Evolutionary conservation across 441 rosid genomes (phyloP).

Genomic region (Populus hybrid): DNA sequence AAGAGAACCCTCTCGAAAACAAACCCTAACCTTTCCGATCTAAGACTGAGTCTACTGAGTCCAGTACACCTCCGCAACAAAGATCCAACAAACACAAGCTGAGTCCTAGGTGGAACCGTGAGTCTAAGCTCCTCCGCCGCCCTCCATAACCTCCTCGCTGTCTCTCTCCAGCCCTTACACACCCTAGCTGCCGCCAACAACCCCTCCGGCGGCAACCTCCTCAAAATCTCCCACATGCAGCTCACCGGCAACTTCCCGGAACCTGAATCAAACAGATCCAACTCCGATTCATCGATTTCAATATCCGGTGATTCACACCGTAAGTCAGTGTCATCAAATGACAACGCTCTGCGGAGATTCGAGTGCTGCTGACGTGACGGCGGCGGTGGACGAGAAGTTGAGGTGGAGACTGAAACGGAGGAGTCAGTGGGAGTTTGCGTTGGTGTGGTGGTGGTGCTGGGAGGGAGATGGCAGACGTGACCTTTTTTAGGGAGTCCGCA

Average conservation of each 20-base stretch:
- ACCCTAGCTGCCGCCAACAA: slow-evolving; percentile 70
- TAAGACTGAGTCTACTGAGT: slow-evolving; percentile 65
- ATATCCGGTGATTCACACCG: slow-evolving; percentile 42
- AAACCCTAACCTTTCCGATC: slow-evolving; percentile 73
- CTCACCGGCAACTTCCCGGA: slow-evolving; percentile 50
- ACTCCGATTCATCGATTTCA: slow-evolving; percentile 31
- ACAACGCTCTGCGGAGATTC: slow-evolving; percentile 63
- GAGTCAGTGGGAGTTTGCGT: slow-evolving; percentile 5
- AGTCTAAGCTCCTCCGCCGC: slow-evolving; percentile 80
- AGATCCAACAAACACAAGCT: slow-evolving; percentile 74
- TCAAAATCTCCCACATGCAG: slow-evolving; percentile 74
- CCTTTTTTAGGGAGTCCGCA: slow-evolving; percentile 97
- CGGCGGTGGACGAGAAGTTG: slow-evolving; percentile 18
- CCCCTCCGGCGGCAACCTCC: slow-evolving; percentile 69
- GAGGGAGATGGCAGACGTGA: slow-evolving; percentile 49
- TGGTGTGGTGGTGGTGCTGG: slow-evolving; percentile 28
- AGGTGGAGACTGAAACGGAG: slow-evolving; percentile 26
- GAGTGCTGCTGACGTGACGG: slow-evolving; percentile 42
- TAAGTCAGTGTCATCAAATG: slow-evolving; percentile 68
- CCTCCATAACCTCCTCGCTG: slow-evolving; percentile 70
- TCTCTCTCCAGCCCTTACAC: slow-evolving; percentile 84
- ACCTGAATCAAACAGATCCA: slow-evolving; percentile 33
- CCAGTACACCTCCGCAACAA: slow-evolving; percentile 74
- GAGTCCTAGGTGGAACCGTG: slow-evolving; percentile 61
- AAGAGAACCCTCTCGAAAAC: background rate